These are phyloP conservation scores for Schizophyllum commune DNA, from an alignment of 1,284 basidiomycete species.

Conservation along the genomic window DNA sequence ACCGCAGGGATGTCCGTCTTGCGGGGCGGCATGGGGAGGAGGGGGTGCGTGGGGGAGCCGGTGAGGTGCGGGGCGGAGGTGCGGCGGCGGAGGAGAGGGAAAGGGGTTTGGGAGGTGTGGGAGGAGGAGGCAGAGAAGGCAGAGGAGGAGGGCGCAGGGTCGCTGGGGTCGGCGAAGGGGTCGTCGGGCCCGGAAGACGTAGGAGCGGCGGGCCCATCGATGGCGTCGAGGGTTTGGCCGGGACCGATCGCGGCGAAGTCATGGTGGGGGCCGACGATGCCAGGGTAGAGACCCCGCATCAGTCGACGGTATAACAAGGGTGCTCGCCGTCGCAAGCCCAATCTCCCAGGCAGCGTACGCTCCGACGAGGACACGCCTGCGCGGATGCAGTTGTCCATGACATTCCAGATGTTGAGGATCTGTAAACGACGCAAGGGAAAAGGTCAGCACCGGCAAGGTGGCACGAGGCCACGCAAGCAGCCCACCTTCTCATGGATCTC, in stretches of 20 bases:
- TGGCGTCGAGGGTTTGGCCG: constrained; percentile 33
- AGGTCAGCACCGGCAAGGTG: constrained; percentile 3
- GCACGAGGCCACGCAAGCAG: constrained; percentile 11
- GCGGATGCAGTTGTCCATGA: constrained; percentile 93
- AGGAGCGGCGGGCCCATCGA: constrained; percentile 22
- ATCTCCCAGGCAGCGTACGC: constrained; percentile 74
- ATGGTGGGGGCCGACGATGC: constrained; percentile 34
- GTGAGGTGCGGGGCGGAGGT: constrained; percentile 48
- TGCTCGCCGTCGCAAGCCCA: constrained; percentile 75
- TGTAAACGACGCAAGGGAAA: constrained; percentile 25
- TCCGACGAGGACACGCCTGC: constrained; percentile 79
- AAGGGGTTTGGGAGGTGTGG: neutral
- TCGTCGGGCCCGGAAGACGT: neutral
- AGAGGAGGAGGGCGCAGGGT: constrained; percentile 1
- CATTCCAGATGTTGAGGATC: constrained; percentile 78
- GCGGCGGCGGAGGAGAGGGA: neutral
- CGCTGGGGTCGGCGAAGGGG: neutral
- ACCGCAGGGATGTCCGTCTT: constrained; percentile 87
- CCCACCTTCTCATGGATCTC: constrained; percentile 71
- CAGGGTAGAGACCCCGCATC: constrained; percentile 81
- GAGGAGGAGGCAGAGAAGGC: constrained; percentile 1
- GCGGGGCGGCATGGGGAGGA: constrained; percentile 76
- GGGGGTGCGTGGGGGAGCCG: constrained; percentile 76
- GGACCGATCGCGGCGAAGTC: constrained; percentile 38
- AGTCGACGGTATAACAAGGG: constrained; percentile 82